Conservation (phyloP, 768 basidiomycete genomes). For the Gloeostereum incarnatum region DNA sequence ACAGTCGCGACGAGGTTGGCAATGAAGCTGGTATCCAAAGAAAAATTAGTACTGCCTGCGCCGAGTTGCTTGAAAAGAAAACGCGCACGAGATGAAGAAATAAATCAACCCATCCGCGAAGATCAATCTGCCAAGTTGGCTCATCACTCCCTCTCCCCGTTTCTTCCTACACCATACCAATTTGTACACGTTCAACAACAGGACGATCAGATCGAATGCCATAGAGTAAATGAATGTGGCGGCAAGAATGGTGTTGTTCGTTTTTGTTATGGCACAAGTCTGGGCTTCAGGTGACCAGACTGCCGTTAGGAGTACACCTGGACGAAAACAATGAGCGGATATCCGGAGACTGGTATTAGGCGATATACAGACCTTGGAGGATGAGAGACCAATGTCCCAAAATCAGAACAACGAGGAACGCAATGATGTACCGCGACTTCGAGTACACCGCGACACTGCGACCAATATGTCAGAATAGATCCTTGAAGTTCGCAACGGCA, state of each 20-base stretch:
- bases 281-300: slow-evolving; percentile 33
- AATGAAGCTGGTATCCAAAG: slow-evolving; percentile 40
- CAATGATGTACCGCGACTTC: slow-evolving; percentile 45
- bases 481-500: background rate
- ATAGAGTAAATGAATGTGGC: slow-evolving; percentile 68
- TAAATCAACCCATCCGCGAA: slow-evolving; percentile 69
- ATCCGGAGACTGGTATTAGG: background rate
- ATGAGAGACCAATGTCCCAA: slow-evolving; percentile 67
- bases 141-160: slow-evolving; percentile 32
- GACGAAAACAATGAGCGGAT: background rate
- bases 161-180: slow-evolving; percentile 29
- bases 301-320: slow-evolving; percentile 54
- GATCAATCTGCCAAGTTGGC: slow-evolving; percentile 51
- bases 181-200: slow-evolving; percentile 54
- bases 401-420: slow-evolving; percentile 44
- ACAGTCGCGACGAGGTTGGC: slow-evolving; percentile 53
- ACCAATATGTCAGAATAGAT: slow-evolving; percentile 2
- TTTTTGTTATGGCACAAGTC: slow-evolving; percentile 51
- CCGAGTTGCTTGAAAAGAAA: background rate
- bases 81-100: slow-evolving; percentile 58
- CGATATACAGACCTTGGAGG: slow-evolving; percentile 40
- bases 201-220: slow-evolving; percentile 58
- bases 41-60: slow-evolving; percentile 5
- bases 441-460: slow-evolving; percentile 56
- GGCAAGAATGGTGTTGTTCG: slow-evolving; percentile 51